Percentiles rank a stretch among this genome's conserved stretches.
These are phyloP conservation scores for Naematelia encephala DNA, from an alignment of 768 basidiomycete species.

Conservation along the genomic window DNA sequence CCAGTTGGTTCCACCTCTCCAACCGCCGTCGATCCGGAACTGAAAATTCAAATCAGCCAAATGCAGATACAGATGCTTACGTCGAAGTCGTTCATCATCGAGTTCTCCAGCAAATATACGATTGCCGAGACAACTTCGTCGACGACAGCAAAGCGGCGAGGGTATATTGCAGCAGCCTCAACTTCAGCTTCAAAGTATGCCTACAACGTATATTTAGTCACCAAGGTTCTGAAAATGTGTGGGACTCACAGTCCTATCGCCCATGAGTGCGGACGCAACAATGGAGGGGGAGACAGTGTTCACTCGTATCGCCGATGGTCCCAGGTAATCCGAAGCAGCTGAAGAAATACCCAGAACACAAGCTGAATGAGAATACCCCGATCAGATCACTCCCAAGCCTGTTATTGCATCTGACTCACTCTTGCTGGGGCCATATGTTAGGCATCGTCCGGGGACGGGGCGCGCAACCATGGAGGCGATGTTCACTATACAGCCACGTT, in stretches of 20 bases:
- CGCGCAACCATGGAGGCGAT: slow-evolving; percentile 10
- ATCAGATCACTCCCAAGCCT: not conserved
- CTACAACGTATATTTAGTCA: not conserved
- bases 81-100: slow-evolving; percentile 21
- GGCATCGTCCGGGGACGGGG: slow-evolving; percentile 7
- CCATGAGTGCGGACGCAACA: slow-evolving; percentile 11
- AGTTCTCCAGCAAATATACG: slow-evolving; percentile 20
- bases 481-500: slow-evolving; percentile 15
- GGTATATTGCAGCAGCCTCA: slow-evolving; percentile 15
- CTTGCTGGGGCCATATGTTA: slow-evolving; percentile 10
- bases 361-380: no score
- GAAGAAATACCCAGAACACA: not conserved
- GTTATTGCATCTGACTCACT: slow-evolving; percentile 4
- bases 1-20: slow-evolving; percentile 11
- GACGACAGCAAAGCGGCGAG: slow-evolving; percentile 5
- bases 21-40: slow-evolving; percentile 7
- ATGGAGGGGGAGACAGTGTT: slow-evolving; percentile 6
- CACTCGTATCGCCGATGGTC: not conserved
- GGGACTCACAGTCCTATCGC: slow-evolving; percentile 3
- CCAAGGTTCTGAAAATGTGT: not conserved
- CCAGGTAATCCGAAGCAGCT: not conserved
- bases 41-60: no score
- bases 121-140: slow-evolving; percentile 13
- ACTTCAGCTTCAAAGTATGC: slow-evolving; percentile 17
- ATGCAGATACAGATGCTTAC: no score